Percentiles rank a stretch among this genome's conserved stretches.
Evolutionary conservation across 139 green algal genomes (phyloP).

Genomic region (Chlamydomonas eustigma): DNA sequence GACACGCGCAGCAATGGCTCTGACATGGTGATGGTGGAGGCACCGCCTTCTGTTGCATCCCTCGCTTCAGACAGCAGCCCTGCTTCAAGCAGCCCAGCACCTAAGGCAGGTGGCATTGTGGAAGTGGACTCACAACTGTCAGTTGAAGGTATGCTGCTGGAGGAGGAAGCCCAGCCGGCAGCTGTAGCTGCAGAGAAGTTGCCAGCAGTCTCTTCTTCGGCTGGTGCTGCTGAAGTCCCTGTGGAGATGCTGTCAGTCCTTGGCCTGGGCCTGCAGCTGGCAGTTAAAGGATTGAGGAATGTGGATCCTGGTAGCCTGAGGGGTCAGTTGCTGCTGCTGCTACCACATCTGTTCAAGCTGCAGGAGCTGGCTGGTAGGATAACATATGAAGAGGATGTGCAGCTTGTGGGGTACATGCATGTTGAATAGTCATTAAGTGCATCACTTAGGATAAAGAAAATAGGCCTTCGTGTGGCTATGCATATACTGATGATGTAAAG

Average conservation of each 20-base stretch:
- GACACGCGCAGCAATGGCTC: not conserved
- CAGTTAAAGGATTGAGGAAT: constrained; percentile 27
- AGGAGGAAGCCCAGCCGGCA: not conserved
- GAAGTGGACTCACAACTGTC: too few species aligned
- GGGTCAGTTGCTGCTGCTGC: constrained; percentile 48
- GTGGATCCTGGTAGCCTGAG: constrained; percentile 38
- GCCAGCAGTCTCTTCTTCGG: not conserved
- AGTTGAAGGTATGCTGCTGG: too few species aligned
- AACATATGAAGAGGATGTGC: not conserved
- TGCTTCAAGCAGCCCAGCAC: not conserved
- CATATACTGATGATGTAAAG: too few species aligned
- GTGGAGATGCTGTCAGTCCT: constrained; percentile 19
- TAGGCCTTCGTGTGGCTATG: too few species aligned
- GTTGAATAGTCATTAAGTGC: too few species aligned
- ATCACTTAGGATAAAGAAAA: too few species aligned
- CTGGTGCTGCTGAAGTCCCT: too few species aligned
- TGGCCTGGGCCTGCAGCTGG: constrained; percentile 40
- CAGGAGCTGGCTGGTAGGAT: constrained; percentile 63
- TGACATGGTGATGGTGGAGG: constrained; percentile 15
- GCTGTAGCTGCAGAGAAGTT: constrained; percentile 1
- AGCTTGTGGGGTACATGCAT: too few species aligned
- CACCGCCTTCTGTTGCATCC: not conserved
- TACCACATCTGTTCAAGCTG: constrained; percentile 61
- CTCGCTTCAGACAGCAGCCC: not conserved
- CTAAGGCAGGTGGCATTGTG: not conserved